Conservation (phyloP, 352 stramenopile genomes). For the Thraustotheca clavata region DNA sequence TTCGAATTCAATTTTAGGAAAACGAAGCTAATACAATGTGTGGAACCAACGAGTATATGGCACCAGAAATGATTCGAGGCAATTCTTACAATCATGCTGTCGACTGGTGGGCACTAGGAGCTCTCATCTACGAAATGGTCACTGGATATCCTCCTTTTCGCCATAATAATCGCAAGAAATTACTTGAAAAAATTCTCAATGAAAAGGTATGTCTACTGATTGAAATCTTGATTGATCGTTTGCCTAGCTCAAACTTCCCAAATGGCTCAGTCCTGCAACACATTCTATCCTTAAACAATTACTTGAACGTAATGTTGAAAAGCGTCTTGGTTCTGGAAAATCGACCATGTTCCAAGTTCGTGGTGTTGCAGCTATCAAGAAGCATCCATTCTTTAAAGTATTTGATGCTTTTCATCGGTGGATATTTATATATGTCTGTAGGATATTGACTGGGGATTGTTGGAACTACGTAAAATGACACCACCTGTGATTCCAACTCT, state of each 20-base stretch:
- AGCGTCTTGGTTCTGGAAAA: conserved; percentile 90
- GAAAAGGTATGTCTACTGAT: conserved; percentile 39
- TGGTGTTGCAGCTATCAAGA: conserved; percentile 94
- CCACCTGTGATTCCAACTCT: conserved; percentile 76
- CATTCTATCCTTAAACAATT: conserved; percentile 95
- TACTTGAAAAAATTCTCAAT: conserved; percentile 82
- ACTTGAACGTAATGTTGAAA: conserved; percentile 93
- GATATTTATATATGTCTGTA: neutral
- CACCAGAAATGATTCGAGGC: conserved; percentile 76
- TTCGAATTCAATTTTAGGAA: conserved; percentile 32
- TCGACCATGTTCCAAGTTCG: conserved; percentile 98
- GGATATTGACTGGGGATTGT: conserved; percentile 89
- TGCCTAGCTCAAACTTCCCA: conserved; percentile 49
- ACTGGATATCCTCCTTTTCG: conserved; percentile 72
- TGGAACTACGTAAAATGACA: conserved; percentile 86
- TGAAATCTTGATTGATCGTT: neutral
- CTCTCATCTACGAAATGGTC: conserved; percentile 83
- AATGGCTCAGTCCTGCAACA: conserved; percentile 74
- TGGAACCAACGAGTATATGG: conserved; percentile 83
- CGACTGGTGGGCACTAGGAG: conserved; percentile 79
- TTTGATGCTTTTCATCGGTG: neutral
- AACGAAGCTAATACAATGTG: conserved; percentile 77
- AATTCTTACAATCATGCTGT: conserved; percentile 80
- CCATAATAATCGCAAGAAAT: conserved; percentile 81
- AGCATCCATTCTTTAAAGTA: conserved; percentile 88